Evolutionary conservation across 2,329 filamentous ascomycete species (phyloP), one percentile per base, ranked within the genome.

Genomic region (Dendrostoma leiphaemia): DNA sequence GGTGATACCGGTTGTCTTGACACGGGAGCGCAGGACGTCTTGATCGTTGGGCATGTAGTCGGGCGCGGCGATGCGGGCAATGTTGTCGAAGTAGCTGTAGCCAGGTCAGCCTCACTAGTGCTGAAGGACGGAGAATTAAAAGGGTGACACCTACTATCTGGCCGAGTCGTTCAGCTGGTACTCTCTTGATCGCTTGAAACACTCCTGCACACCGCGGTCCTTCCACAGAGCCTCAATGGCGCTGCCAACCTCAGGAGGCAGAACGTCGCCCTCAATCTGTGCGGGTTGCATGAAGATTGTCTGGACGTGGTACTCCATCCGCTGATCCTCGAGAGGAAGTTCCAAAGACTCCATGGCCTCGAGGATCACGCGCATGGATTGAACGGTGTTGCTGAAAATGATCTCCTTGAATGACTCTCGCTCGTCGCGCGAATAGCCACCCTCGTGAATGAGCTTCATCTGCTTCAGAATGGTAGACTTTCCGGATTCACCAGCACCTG

Each of bases 371-470:
- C 83, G 82, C 83, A 86, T 86, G 34, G 83, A 86, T 69, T 86
- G 83, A 15, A 86, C 83, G 1, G 83, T 86, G 71, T 87, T 87
- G 74, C 81, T 85, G 74, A 85, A 86, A 67, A 87, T 86, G 66
- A 86, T 86, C 65, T 86, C 84, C 71, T 86, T 86, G 77, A 86
- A 86, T 6, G 82, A 85, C 69, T 86, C 83, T 59, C 83, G 79
- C 71, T 87, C 84, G 63, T 97, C 94, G 72, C 93, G 89, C 59
- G 94, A 97, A 79, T 97, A 99, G 64, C 94, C 93, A 61, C 94
- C 94, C 80, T 99, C 94, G 74, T 99, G 91, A 68, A 99, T 99
- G 68, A 99, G 89, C 82, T 97, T 99, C 91, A 96, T 96, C 80
- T 96, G 91, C 77, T 96, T 96, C 65, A 96, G 79, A 65, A 96